Evolutionary conservation across 1,284 basidiomycete species (phyloP), one percentile per base, ranked within the genome.

Genomic region (Ustilago loliicola): DNA sequence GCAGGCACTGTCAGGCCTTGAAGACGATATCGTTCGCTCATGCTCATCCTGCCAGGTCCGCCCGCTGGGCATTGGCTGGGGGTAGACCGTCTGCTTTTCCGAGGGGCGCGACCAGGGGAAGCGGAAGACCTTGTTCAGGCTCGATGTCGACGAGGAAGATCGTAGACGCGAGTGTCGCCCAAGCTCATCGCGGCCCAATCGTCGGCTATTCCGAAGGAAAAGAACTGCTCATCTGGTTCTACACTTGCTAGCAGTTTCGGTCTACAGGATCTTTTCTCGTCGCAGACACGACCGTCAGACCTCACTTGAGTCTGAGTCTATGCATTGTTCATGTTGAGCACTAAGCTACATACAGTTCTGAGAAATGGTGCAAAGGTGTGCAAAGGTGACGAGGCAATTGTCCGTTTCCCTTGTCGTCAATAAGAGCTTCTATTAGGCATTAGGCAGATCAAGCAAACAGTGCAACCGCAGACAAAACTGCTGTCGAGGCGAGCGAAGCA

Each of bases 61-160:
- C 48, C 48, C 11, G 29, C 60, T 6, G 54, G 69, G 61, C 0
- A 59, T 69, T 6, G 66, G 66, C 30, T 68, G 52, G 2, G 74
- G 59, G 40, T 61, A 64, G 2, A 17, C 29, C n/a, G 13, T 30
- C 27, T 59, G 57, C 48, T 65, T 72, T 34, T 70, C 67, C 25
- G 60, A 53, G 2, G 71, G 54, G 29, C 59, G 64, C 17, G 65
- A 62, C 61, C 73, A 68, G 1, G 73, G 68, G 56, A 76, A 76
- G 51, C 73, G 68, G 59, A 76, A 76, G 21, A 71, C 57, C 58
- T 65, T 76, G 59, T 67, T 71, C 29, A 76, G 45, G 57, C 68
- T 76, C 40, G 61, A 55, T 4, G 62, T 65, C 27, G 73, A 76
- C 40, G 65, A 71, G 0, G 67, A 67, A 13, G 73, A 53, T 51